These are phyloP conservation scores for Ophiocordyceps polyrhachis-furcata DNA, from an alignment of 2,329 filamentous ascomycete genomes.

Conservation along the genomic window DNA sequence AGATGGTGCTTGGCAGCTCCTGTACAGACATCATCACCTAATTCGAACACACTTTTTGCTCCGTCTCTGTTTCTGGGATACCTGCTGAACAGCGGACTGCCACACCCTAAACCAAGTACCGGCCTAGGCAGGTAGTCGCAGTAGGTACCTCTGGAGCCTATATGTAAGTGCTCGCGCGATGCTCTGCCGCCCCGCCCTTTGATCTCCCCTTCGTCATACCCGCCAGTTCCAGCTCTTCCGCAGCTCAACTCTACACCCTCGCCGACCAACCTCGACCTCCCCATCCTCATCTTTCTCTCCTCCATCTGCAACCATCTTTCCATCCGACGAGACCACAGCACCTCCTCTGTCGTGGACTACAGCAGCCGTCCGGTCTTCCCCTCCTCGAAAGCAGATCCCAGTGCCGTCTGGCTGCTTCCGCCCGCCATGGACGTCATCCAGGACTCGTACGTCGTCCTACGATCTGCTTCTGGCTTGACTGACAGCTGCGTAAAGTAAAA, in stretches of 20 bases:
- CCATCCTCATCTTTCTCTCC: not conserved
- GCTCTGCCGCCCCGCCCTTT: not conserved
- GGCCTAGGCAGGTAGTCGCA: not conserved
- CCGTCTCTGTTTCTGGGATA: not conserved
- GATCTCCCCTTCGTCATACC: not conserved
- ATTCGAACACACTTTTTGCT: not conserved
- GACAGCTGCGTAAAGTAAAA: constrained; percentile 27
- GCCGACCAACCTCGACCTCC: not conserved
- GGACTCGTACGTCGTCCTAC: constrained; percentile 3
- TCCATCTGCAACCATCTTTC: not conserved
- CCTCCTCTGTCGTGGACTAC: not conserved
- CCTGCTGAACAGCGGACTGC: not conserved
- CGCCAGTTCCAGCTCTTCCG: not conserved
- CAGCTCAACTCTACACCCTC: not conserved
- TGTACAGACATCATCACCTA: not conserved
- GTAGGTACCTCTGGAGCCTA: not conserved
- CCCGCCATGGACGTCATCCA: constrained; percentile 5
- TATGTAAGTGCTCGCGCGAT: not conserved
- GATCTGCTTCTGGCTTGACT: not conserved
- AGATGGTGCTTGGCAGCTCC: not conserved
- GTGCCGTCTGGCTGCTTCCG: constrained; percentile 3
- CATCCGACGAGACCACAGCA: not conserved
- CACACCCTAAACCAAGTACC: not conserved
- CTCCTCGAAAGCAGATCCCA: not conserved
- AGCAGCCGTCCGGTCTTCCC: not conserved